Base-by-base conservation (phyloP, 2,329 filamentous ascomycete genomes). In the Talaromyces amestolkiae region DNA sequence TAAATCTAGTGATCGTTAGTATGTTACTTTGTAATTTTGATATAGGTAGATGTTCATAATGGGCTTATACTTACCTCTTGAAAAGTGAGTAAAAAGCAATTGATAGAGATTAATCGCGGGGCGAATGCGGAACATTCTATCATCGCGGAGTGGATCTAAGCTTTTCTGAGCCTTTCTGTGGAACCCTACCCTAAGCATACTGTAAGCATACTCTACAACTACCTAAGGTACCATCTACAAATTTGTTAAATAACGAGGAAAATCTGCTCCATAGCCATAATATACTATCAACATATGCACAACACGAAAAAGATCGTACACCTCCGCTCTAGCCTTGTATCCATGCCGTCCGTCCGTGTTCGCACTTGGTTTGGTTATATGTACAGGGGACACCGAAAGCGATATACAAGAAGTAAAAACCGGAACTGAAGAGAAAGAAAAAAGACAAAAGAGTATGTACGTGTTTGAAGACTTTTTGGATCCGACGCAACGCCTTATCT, bases 401-500 rank as follows among this genome's bases (percentile, higher is more conserved):
- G 31, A 56, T 56, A 37, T 56, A 56, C 53, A 56, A 37, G n/a
- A 37, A 22, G 37, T 13, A 22, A 54, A 11, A 54, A 53, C 8
- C 15, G 24, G 24, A 53, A 37, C 1, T 33, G n/a, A 11, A 53
- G 10, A 19, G 13, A 19, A 5, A 35, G 17, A 56, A n/a, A 56
- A 17, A 56, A n/a, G 15, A n/a, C 4, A 15, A 3, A 53, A n/a
- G 9, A 53, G 37, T 39, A 39, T 56, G n/a, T 39, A 56, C 33
- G 53, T 35, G 51, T 54, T 33, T 35, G 11, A 56, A 39, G 33
- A 56, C 33, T 56, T 56, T 56, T 56, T 56, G 22, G 33, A 15
- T 56, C 53, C 53, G 33, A 37, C 53, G n/a, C 35, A 62, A 62
- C 60, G 60, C 60, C 60, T 54, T 37, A n/a, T 22, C 39, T 24